A percentile compares a stretch with the other conserved stretches of the same genome.
phyloP scores from a whole-genome alignment of 23 red algal species.

The Cyanidium caldarium region DNA sequence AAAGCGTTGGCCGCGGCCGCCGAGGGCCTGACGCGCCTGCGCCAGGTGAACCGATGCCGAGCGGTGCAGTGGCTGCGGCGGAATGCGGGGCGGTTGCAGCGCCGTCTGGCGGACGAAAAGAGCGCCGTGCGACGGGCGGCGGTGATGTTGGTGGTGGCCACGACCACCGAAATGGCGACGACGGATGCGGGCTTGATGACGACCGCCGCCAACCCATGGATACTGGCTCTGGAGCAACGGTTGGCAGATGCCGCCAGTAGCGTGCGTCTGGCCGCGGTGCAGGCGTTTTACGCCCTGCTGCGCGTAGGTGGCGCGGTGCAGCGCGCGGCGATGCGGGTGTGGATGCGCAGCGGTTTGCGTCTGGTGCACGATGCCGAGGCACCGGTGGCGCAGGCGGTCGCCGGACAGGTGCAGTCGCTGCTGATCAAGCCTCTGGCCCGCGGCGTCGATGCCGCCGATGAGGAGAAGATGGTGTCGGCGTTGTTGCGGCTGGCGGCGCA shows the following conservation, averaged over 20 bases:
- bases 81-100: not conserved
- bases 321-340: too few species aligned
- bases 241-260: not conserved
- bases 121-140: not conserved
- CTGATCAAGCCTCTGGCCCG: not conserved
- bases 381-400: not conserved
- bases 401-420: not conserved
- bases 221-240: not conserved
- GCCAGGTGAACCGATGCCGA: not conserved
- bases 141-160: not conserved
- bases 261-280: not conserved
- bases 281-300: too few species aligned
- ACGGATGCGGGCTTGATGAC: too few species aligned
- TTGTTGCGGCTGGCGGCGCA: too few species aligned
- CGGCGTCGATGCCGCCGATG: too few species aligned
- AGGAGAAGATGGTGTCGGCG: too few species aligned
- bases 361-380: not conserved
- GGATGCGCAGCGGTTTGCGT: not conserved
- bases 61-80: not conserved
- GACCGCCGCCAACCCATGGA: not conserved
- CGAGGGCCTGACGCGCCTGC: not conserved
- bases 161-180: too few species aligned
- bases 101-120: not conserved
- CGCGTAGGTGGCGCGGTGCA: too few species aligned
- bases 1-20: not conserved